Base-by-base conservation (phyloP, 352 stramenopile species). In the Phytopythium kandeliae region DNA sequence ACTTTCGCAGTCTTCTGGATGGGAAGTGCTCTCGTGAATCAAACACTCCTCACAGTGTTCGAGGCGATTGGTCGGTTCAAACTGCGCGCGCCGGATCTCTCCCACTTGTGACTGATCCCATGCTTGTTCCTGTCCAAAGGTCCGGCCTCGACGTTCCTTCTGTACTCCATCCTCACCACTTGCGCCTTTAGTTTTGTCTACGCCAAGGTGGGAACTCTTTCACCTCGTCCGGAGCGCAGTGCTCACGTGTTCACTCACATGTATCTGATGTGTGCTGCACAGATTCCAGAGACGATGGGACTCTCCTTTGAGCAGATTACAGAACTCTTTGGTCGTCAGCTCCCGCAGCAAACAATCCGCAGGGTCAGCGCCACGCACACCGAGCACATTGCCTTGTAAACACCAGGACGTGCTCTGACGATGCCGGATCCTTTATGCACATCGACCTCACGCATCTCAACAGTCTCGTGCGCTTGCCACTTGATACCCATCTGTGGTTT, bases 1-100 rank as follows among this genome's bases (percentile, higher is more conserved):
- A 85, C 70, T 22, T 89, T 89, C n/a, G 75, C 75, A 0, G 65
- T 73, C 38, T 87, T 85, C 54, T 89, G 78, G 78, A 57, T 89
- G 33, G 74, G 71, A 3, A 89, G 75, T 48, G 78, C 78, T 1
- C 26, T 89, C 7, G 62, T 85, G 12, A 87, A 89, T 44, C 74
- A 86, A 60, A 89, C 78, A 25, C 55, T 89, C 28, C 60, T 89
- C 33, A 78, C 71, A 10, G 61, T 80, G 35, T 85, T 85, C 45
- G 52, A 78, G 3, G 33, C 63, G 1, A 66, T 81, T 21, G 78
- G 74, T 65, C 57, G 41, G 63, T 63, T 19, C 50, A 62, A 13
- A 40, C 4, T 37, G 26, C 5, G 12, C 49, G 4, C 16, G 2
- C n/a, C n/a, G n/a, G 4, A 28, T 56, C 24, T 24, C 13, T 24